Conservation (phyloP, 169 alveolate species). For the Plasmodium malariae region DNA sequence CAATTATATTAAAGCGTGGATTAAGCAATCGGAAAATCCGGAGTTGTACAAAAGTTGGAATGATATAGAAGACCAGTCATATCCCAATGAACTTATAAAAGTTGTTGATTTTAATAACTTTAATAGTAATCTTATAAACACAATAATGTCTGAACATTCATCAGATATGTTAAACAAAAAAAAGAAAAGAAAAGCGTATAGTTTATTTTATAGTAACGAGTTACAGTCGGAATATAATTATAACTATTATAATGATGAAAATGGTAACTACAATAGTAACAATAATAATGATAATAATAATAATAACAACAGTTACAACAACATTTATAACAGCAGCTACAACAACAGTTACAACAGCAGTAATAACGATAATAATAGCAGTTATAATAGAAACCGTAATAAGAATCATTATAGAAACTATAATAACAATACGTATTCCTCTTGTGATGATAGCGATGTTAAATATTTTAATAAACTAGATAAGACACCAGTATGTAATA, state of each 20-base stretch:
- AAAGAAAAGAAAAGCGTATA: conserved; percentile 70
- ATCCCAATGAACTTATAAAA: conserved; percentile 33
- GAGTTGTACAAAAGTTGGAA: conserved; percentile 45
- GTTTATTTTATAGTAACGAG: conserved; percentile 74
- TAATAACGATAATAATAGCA: background rate
- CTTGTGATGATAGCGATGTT: conserved; percentile 41
- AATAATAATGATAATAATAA: no score
- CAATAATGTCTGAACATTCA: conserved; percentile 42
- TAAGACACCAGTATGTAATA: conserved; percentile 28
- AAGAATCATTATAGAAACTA: background rate
- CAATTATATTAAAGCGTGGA: conserved; percentile 70
- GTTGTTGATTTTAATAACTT: conserved; percentile 57
- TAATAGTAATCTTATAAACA: conserved; percentile 68
- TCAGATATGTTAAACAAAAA: background rate
- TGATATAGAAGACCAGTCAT: conserved; percentile 47
- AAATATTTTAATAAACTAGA: conserved; percentile 14
- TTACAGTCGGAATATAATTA: conserved; percentile 18
- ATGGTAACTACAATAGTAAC: conserved; percentile 2
- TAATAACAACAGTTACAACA: no score
- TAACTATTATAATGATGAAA: conserved; percentile 15
- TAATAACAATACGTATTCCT: conserved; percentile 26
- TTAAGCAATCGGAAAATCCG: conserved; percentile 66
- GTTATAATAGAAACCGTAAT: background rate
- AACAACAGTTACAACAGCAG: background rate
- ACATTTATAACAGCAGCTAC: no score